Evolutionary conservation across 495 filamentous ascomycete species (phyloP), one percentile per base, ranked within the genome.

Genomic region (Pseudomonodictys pantanalensis): DNA sequence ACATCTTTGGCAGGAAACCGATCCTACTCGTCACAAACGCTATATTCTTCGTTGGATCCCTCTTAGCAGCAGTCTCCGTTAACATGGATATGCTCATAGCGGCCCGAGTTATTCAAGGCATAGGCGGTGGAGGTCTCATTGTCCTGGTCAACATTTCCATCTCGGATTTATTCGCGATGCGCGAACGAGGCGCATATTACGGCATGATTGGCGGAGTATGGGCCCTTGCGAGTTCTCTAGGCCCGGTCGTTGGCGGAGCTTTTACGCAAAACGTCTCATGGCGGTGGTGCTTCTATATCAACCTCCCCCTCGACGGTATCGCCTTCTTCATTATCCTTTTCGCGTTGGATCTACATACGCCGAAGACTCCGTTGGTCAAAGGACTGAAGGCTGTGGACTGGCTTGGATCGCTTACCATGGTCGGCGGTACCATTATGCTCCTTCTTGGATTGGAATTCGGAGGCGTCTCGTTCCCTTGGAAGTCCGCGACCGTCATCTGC

Each of bases 1-100:
- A 95, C 67, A 92, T 96, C 55, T 95, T 84, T 79, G 91, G 91
- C 0, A 81, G 91, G 23, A 96, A 95, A 67, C 83, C 81, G 2
- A 86, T 93, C 48, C 76, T 95, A 44, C 74, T 96, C 9, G 51
- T 85, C 1, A 88, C 89, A 32, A 89, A 86, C 38, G 73, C 77
- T 22, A 70, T 89, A 23, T 96, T 96, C 76, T 83, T 92, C 63
- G 69, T 90, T 9, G 89, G 86, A 3, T 88, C 84, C 58, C 72
- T 95, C 57, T 77, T 95, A 38, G 83, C 86, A 52, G 91, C 81
- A 0, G 65, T 90, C 29, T 79, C 85, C 17, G 76, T 76, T 29
- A 86, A 77, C 46, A 84, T 95, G 61, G 76, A 79, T 28, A 90
- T 91, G 82, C 77, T 95, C 52, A 79, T 96, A 44, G 82, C 81